phyloP scores from a whole-genome alignment of 352 stramenopile species.

The Thalassiosira sp. region DNA sequence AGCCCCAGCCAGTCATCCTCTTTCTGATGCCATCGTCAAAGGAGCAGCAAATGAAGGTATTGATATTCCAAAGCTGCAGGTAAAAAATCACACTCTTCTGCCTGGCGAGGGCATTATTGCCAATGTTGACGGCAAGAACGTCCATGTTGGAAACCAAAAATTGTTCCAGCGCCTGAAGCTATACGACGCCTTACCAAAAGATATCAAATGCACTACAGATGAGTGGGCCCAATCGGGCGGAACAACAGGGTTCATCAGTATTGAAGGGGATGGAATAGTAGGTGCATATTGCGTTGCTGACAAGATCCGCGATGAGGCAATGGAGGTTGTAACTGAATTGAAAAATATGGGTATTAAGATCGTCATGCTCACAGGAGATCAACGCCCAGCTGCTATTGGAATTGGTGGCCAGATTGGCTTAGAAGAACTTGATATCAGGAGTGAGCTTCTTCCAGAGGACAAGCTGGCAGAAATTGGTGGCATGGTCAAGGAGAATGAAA shows the following conservation, averaged over 20 bases:
- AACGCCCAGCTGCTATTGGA: constrained; percentile 87
- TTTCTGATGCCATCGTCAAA: constrained; percentile 68
- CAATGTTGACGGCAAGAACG: constrained; percentile 50
- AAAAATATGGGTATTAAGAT: constrained; percentile 64
- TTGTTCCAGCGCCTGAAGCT: constrained; percentile 66
- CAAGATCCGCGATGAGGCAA: constrained; percentile 64
- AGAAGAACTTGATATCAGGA: constrained; percentile 84
- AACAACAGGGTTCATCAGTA: constrained; percentile 74
- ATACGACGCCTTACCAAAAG: constrained; percentile 40
- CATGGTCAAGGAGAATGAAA: constrained; percentile 30
- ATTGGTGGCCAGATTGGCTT: constrained; percentile 89
- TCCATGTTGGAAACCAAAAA: constrained; percentile 71
- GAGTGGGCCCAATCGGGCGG: constrained; percentile 52
- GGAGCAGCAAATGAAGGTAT: constrained; percentile 61
- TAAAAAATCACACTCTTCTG: constrained; percentile 63
- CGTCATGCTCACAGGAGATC: constrained; percentile 94
- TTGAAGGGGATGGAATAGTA: constrained; percentile 67
- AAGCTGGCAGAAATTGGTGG: constrained; percentile 84
- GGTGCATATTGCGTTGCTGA: constrained; percentile 74
- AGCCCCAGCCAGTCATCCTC: constrained; percentile 66
- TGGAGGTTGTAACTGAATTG: constrained; percentile 52
- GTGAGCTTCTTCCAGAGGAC: constrained; percentile 88
- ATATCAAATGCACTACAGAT: constrained; percentile 33
- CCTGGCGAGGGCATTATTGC: constrained; percentile 68
- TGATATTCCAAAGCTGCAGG: constrained; percentile 24